Evolutionary conservation across 805 yeast species (phyloP).

Genomic region (Candida dajiaensis): DNA sequence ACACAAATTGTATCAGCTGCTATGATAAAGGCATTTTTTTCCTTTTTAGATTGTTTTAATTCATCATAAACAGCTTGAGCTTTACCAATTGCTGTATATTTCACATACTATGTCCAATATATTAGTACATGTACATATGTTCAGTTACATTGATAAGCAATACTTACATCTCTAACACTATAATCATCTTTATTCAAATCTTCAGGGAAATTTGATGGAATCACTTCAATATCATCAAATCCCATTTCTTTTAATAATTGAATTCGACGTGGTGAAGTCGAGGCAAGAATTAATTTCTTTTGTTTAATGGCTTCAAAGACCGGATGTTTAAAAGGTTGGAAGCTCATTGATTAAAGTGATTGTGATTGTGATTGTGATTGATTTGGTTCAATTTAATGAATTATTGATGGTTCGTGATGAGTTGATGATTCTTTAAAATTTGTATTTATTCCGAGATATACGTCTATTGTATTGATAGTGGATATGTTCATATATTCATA

Average conservation of each 20-base stretch:
- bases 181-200: slow-evolving; percentile 50
- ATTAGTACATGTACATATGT: no score
- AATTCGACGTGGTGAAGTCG: slow-evolving; percentile 75
- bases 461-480: no score
- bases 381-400: no score
- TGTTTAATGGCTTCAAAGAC: slow-evolving; percentile 20
- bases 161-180: slow-evolving; percentile 38
- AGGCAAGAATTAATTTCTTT: slow-evolving; percentile 56
- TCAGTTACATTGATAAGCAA: no score
- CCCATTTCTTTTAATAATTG: slow-evolving; percentile 65
- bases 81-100: slow-evolving; percentile 63
- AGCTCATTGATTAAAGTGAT: neutral
- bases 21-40: slow-evolving; percentile 29
- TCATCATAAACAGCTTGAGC: slow-evolving; percentile 53
- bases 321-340: slow-evolving; percentile 26
- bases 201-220: slow-evolving; percentile 72
- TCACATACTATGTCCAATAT: slow-evolving; percentile 46
- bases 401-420: no score
- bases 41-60: slow-evolving; percentile 16
- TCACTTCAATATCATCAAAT: slow-evolving; percentile 36
- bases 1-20: slow-evolving; percentile 82
- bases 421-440: no score
- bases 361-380: no score
- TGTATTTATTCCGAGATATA: no score
- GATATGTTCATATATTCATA: no score